These are phyloP conservation scores for Dissophora globulifera DNA, from an alignment of 192 early-diverging fungal species.

Conservation along the genomic window DNA sequence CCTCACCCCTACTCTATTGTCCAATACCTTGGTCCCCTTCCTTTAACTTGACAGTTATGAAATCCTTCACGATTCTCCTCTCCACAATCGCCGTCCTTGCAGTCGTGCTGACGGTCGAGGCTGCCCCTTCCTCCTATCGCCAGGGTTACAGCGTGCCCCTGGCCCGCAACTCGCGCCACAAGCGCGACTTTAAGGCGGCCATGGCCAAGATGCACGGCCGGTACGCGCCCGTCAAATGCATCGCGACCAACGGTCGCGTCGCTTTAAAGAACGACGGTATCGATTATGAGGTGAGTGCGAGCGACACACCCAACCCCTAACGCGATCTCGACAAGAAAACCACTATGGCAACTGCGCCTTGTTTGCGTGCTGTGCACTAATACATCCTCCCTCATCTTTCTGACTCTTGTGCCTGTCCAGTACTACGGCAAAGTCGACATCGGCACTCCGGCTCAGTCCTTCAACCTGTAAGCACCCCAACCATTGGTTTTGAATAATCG, in stretches of 20 bases:
- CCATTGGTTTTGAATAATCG: neutral
- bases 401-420: neutral
- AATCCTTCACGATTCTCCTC: too few species aligned
- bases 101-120: neutral
- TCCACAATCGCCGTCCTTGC: too few species aligned
- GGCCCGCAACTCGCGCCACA: slow-evolving; percentile 6
- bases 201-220: slow-evolving; percentile 1
- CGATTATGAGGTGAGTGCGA: neutral
- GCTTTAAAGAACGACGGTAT: neutral
- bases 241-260: too few species aligned
- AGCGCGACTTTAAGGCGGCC: slow-evolving; percentile 12
- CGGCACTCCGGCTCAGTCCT: slow-evolving; percentile 6
- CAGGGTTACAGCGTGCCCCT: slow-evolving; percentile 2
- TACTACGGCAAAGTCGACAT: neutral
- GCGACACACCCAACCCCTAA: too few species aligned
- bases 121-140: neutral
- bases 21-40: too few species aligned
- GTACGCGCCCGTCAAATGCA: slow-evolving; percentile 2
- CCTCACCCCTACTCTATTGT: too few species aligned
- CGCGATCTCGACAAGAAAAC: too few species aligned
- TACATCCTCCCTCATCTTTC: too few species aligned
- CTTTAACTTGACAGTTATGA: too few species aligned
- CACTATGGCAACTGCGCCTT: too few species aligned
- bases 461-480: neutral
- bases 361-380: too few species aligned